Evolutionary conservation across 768 basidiomycete species (phyloP), one percentile per base, ranked within the genome.

Genomic region (Calvatia gigantea): DNA sequence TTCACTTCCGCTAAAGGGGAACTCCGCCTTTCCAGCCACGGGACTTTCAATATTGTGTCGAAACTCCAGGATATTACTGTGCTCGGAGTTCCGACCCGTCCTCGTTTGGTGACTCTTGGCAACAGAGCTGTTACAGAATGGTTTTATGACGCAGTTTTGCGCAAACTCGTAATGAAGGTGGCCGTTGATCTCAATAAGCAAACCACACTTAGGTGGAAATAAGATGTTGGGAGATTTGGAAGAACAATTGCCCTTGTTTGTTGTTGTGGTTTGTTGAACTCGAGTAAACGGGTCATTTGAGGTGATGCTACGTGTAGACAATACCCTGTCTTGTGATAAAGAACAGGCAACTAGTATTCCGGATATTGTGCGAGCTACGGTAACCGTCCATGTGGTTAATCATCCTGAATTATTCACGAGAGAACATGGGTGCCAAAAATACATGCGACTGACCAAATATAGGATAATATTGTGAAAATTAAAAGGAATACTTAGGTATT

Each of bases 21-120:
- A 46, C 57, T 89, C 25, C 51, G 52, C 0, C 72, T 87, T 28
- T 59, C 57, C 32, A 70, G 68, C 38, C 46, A 56, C 2, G 82
- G 77, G 2, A 38, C 60, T 11, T 86, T 77, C 68, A 45, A 69
- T 2, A 66, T 87, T 9, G 62, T 53, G 2, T 82, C 82, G 59
- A 71, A 64, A 47, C 65, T 91, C 51, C 69, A 73, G 49, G 72
- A 73, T 19, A 65, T 90, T 44, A 86, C 79, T 2, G 62, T 91
- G 9, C 75, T 90, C 17, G 87, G 87, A 0, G 77, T 80, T 5
- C 56, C 64, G n/a, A 41, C 56, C 38, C 67, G 66, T 25, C 83
- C 84, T 3, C 60, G 43, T 11, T 51, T 37, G 4, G 77, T 85
- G 3, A 65, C 56, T 5, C 50, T 83, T 32, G 67, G 77, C 51